Percentiles rank a stretch among this genome's conserved stretches.
Conservation (phyloP, 2,329 filamentous ascomycete species). For the Torrubiella hemipterigena region DNA sequence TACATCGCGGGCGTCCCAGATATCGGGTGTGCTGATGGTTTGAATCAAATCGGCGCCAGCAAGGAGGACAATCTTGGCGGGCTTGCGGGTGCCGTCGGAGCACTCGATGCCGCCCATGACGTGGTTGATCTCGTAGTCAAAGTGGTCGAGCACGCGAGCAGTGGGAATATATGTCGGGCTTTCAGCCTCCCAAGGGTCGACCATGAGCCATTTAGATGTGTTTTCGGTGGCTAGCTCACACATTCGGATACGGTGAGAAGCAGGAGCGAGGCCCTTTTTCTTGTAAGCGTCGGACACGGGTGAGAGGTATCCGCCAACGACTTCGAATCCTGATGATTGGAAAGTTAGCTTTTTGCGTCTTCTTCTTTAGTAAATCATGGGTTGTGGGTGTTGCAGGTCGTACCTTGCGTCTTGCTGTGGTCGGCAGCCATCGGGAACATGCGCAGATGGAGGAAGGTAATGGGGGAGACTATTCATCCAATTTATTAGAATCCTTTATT, state of each 20-base stretch:
- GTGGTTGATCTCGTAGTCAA: conserved; percentile 76
- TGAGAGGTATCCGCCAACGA: conserved; percentile 11
- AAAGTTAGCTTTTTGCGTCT: background rate
- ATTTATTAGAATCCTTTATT: background rate
- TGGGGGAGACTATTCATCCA: conserved; percentile 44
- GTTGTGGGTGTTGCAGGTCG: background rate
- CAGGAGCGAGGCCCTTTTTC: conserved; percentile 24
- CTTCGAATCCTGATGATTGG: conserved; percentile 18
- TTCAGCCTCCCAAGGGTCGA: conserved; percentile 80
- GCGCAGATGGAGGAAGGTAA: conserved; percentile 65
- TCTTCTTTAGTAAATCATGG: no score
- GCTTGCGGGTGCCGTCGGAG: conserved; percentile 51
- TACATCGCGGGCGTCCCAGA: conserved; percentile 78
- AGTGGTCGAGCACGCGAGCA: conserved; percentile 80
- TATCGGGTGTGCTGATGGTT: conserved; percentile 59
- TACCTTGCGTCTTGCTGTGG: conserved; percentile 31
- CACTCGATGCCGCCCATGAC: conserved; percentile 65
- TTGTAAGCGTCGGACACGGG: conserved; percentile 22
- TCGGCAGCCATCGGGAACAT: conserved; percentile 85
- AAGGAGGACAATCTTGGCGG: conserved; percentile 65
- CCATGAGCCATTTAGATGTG: conserved; percentile 65
- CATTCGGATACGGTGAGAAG: conserved; percentile 48
- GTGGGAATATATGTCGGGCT: conserved; percentile 77
- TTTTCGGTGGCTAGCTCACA: conserved; percentile 69
- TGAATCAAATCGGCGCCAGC: conserved; percentile 67